Evolutionary conservation across 352 stramenopile genomes (phyloP).

Genomic region (Phytophthora ramorum): DNA sequence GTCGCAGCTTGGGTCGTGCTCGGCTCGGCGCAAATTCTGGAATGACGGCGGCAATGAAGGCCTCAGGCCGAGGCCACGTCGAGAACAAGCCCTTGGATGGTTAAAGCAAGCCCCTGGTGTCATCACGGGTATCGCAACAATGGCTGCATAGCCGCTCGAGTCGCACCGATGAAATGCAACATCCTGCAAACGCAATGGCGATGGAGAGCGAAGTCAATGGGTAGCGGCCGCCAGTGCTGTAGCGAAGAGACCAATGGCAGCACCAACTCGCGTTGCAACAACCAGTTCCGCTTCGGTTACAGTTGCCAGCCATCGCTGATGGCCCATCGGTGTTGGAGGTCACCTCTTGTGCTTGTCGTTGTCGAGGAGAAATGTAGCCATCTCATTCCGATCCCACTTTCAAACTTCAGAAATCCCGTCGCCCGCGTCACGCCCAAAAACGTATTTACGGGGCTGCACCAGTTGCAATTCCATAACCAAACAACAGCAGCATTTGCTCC

Average conservation of each 20-base stretch:
- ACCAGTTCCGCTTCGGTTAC: background rate
- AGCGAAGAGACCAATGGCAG: background rate
- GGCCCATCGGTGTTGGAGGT: background rate
- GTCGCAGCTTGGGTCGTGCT: background rate
- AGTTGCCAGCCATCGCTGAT: background rate
- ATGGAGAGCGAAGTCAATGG: background rate
- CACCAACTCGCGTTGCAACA: background rate
- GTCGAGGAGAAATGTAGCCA: conserved; percentile 6
- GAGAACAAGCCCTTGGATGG: conserved; percentile 5
- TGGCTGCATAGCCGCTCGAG: conserved; percentile 13
- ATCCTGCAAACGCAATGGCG: background rate
- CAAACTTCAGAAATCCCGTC: background rate
- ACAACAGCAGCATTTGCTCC: background rate
- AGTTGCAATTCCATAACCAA: background rate
- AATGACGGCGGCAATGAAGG: conserved; percentile 12
- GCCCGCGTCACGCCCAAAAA: background rate
- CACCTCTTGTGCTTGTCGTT: too few relatives aligned
- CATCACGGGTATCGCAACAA: conserved; percentile 27
- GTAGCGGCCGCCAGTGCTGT: background rate
- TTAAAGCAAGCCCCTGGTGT: conserved; percentile 14
- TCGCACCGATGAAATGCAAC: conserved; percentile 22
- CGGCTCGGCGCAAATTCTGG: conserved; percentile 12
- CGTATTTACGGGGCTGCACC: background rate
- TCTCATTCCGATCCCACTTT: background rate
- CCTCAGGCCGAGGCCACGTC: background rate